These are phyloP conservation scores for Imleria badia DNA, from an alignment of 768 basidiomycete species.

Conservation along the genomic window DNA sequence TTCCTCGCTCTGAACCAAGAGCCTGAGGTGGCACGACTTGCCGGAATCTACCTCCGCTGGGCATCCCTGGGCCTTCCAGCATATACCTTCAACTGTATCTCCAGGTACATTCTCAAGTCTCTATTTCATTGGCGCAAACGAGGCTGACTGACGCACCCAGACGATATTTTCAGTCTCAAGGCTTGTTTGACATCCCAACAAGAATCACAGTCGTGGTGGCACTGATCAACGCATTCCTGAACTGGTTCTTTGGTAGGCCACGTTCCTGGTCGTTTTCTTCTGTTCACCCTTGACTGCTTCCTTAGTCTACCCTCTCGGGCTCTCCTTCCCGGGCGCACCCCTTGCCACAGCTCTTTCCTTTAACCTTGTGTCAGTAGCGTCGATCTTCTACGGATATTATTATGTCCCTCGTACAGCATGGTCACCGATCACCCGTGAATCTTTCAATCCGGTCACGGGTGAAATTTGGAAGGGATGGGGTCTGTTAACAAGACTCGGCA, in stretches of 20 bases:
- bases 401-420: constrained; percentile 74
- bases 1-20: constrained; percentile 78
- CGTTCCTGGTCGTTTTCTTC: background rate
- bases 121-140: background rate
- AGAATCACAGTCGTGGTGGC: constrained; percentile 80
- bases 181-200: constrained; percentile 83
- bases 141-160: constrained; percentile 17
- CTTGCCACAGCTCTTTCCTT: constrained; percentile 86
- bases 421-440: constrained; percentile 41
- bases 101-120: constrained; percentile 37
- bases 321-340: constrained; percentile 93
- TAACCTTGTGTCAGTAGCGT: constrained; percentile 73
- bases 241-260: constrained; percentile 76
- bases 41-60: constrained; percentile 74
- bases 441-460: constrained; percentile 49
- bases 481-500: constrained; percentile 68
- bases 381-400: constrained; percentile 61
- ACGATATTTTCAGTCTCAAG: constrained; percentile 75
- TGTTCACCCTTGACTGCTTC: background rate
- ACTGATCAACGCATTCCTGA: constrained; percentile 81
- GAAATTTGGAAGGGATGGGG: constrained; percentile 68
- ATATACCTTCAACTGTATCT: constrained; percentile 56
- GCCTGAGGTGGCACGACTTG: constrained; percentile 77
- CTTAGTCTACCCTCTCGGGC: constrained; percentile 50
- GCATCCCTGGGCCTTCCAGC: constrained; percentile 79